Conservation (phyloP, 1,284 basidiomycete species). For the Taiwanofungus camphoratus region DNA sequence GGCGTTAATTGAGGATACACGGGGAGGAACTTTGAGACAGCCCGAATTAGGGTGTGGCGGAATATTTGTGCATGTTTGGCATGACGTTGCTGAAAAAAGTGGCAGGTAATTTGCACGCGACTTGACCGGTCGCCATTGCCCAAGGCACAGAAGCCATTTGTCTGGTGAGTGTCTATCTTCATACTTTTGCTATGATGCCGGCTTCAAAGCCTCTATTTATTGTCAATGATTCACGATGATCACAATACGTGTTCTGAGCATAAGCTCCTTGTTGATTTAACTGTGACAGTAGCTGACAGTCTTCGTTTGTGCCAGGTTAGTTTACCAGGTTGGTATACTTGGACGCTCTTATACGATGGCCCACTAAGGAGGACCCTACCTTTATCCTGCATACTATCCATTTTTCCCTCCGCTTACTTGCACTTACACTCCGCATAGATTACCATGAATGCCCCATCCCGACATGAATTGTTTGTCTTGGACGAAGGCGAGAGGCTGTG, state of each 20-base stretch:
- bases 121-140: too few species aligned
- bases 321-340: too few species aligned
- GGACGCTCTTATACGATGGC: too few species aligned
- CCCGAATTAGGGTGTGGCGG: constrained; percentile 18
- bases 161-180: constrained; percentile 16
- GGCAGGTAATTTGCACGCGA: too few species aligned
- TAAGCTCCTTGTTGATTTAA: neutral
- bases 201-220: constrained; percentile 54
- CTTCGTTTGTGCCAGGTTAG: too few species aligned
- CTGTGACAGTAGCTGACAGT: neutral
- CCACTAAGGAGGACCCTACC: too few species aligned
- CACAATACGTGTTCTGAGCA: constrained; percentile 37
- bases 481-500: constrained; percentile 91
- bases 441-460: constrained; percentile 87
- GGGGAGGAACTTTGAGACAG: neutral
- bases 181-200: constrained; percentile 38
- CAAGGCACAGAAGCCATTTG: too few species aligned
- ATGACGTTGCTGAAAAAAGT: too few species aligned
- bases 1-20: constrained; percentile 31
- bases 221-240: constrained; percentile 62
- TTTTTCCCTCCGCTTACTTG: neutral
- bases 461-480: constrained; percentile 88
- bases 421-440: constrained; percentile 8
- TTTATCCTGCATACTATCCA: too few species aligned
- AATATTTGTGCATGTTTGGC: constrained; percentile 30